A percentile compares a stretch with the other conserved stretches of the same genome.
phyloP scores from a whole-genome alignment of 148 eudicot species.

The Vaccinium vitisidaea region DNA sequence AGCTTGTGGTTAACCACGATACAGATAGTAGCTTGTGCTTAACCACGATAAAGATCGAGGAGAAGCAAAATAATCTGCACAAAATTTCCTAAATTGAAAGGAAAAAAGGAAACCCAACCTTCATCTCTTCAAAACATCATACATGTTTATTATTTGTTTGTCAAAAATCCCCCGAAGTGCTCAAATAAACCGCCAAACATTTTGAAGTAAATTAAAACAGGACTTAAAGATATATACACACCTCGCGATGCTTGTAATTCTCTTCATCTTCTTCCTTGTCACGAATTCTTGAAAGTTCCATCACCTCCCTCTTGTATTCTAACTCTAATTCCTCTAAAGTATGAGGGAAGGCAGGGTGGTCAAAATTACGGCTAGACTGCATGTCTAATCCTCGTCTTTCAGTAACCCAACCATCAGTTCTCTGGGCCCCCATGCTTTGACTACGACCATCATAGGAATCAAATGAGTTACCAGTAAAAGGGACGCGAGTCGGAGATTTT shows the following conservation, averaged over 20 bases:
- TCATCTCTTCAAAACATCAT: background rate
- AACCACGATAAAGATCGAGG: background rate
- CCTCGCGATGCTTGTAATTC: constrained; percentile 89
- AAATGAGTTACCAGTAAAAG: constrained; percentile 58
- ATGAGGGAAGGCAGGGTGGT: constrained; percentile 42
- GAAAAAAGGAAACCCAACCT: too few species aligned
- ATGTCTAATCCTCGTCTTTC: constrained; percentile 60
- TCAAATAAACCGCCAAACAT: background rate
- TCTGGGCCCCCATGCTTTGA: constrained; percentile 50
- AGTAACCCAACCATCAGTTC: constrained; percentile 65
- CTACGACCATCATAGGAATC: constrained; percentile 56
- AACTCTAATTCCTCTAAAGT: constrained; percentile 81
- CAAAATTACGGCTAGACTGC: constrained; percentile 48
- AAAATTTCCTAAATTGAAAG: background rate
- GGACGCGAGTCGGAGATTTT: constrained; percentile 74
- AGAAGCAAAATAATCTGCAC: background rate
- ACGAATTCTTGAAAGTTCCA: constrained; percentile 68
- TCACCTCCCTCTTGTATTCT: constrained; percentile 75
- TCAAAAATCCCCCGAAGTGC: background rate
- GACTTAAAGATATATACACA: constrained; percentile 20
- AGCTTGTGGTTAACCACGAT: background rate
- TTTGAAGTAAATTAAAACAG: background rate
- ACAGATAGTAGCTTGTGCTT: background rate
- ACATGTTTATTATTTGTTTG: background rate
- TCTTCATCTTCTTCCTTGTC: constrained; percentile 94